Percentiles rank a stretch among this genome's conserved stretches.
These are phyloP conservation scores for Iodosphaeria phyllophila DNA, from an alignment of 2,329 filamentous ascomycete species.

Conservation along the genomic window DNA sequence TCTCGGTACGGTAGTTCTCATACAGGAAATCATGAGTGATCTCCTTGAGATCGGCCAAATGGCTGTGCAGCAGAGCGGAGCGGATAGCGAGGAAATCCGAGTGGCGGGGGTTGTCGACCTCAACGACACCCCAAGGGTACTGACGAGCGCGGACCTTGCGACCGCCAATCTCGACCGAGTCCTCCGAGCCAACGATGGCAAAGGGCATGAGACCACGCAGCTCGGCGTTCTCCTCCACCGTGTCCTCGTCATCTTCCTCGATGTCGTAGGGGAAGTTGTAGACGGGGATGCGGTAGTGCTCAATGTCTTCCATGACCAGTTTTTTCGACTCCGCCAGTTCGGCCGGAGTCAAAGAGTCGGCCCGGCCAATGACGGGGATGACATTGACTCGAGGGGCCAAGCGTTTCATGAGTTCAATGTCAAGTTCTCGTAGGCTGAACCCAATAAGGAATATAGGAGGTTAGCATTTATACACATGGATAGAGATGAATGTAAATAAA, in stretches of 20 bases:
- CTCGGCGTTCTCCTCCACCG: slow-evolving; percentile 97
- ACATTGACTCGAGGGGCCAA: slow-evolving; percentile 96
- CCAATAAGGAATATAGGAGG: not conserved
- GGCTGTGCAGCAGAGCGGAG: slow-evolving; percentile 90
- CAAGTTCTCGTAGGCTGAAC: slow-evolving; percentile 79
- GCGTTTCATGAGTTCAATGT: slow-evolving; percentile 99
- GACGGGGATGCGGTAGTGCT: slow-evolving; percentile 97
- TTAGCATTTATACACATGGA: not conserved
- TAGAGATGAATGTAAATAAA: not conserved
- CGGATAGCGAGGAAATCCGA: slow-evolving; percentile 96
- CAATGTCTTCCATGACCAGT: slow-evolving; percentile 99
- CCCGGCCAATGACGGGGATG: slow-evolving; percentile 96
- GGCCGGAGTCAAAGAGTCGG: slow-evolving; percentile 87
- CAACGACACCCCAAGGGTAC: slow-evolving; percentile 97
- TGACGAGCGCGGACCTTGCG: slow-evolving; percentile 85
- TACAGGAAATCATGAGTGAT: slow-evolving; percentile 99
- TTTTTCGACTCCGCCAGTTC: slow-evolving; percentile 99
- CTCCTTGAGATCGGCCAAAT: slow-evolving; percentile 95
- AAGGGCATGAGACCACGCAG: slow-evolving; percentile 96
- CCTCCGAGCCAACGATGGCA: slow-evolving; percentile 94
- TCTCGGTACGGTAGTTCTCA: slow-evolving; percentile 99
- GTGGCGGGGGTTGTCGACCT: slow-evolving; percentile 97
- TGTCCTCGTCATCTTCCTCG: slow-evolving; percentile 98
- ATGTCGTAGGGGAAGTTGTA: slow-evolving; percentile 99
- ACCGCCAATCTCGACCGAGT: slow-evolving; percentile 83